Evolutionary conservation across 768 basidiomycete species (phyloP), one percentile per base, ranked within the genome.

Genomic region (Hericium alpestre): DNA sequence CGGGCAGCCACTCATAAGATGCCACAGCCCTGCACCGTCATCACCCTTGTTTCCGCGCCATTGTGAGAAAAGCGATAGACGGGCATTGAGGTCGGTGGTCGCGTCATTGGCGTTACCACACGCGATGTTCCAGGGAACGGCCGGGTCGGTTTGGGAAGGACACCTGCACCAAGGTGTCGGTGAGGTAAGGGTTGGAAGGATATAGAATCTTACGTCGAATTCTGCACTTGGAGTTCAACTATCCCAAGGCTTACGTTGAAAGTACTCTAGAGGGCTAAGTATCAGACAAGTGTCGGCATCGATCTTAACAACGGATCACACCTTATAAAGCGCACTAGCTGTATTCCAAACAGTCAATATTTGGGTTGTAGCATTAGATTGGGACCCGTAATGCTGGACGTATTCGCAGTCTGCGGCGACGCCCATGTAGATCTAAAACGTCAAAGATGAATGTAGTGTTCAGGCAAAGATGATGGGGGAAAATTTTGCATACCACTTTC

Each of bases 331-430:
- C 3, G 76, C 72, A 64, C 82, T 85, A 46, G 84, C 86, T n/a
- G 80, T 79, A 67, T 93, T 93, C 83, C 85, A 90, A 61, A 82
- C 79, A 51, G 73, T 90, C 56, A 94, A 67, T 56, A 93, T 90
- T 62, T 87, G 83, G 27, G 72, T 77, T 9, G 87, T 83, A 4
- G 91, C 89, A 57, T 82, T 83, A 38, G 79, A 73, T 61, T 78
- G 73, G 2, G 78, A 77, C 32, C 81, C 84, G 64, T 88, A 88
- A 58, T 76, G 76, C 32, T 71, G 63, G 11, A 84, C 81, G 65
- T 92, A 93, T 59, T 78, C 80, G 70, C 92, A 93, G 67, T 93
- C 92, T 5, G 90, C 86, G 0, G 91, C 91, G 56, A 92, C 86
- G 23, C 92, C 92, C 82, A 93, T 84, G 67, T 86, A 91, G 23